Evolutionary conservation across 2,329 filamentous ascomycete species (phyloP).

Genomic region (Alternaria brassicicola): DNA sequence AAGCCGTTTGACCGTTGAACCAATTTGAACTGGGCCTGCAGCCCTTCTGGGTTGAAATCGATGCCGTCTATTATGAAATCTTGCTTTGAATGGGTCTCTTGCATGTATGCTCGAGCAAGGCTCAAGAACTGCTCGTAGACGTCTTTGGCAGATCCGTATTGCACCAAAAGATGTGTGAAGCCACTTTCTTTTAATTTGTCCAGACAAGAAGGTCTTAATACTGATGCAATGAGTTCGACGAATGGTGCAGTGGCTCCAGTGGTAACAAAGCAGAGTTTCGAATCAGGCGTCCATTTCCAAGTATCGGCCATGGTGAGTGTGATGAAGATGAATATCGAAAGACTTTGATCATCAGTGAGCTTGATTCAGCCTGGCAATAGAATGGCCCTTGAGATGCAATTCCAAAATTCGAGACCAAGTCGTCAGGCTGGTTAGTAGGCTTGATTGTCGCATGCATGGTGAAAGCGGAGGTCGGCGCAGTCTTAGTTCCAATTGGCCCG

Average conservation of each 20-base stretch:
- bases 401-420: background rate
- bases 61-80: slow-evolving; percentile 63
- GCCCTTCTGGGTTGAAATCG: slow-evolving; percentile 66
- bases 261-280: slow-evolving; percentile 77
- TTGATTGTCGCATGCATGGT: background rate
- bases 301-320: slow-evolving; percentile 20
- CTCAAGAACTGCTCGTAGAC: slow-evolving; percentile 55
- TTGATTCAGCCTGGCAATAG: background rate
- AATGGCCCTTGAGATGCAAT: background rate
- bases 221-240: slow-evolving; percentile 69
- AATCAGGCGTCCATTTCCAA: slow-evolving; percentile 29
- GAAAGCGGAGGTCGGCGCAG: slow-evolving; percentile 31
- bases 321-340: background rate
- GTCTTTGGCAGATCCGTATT: slow-evolving; percentile 73
- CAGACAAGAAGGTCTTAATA: slow-evolving; percentile 69
- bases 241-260: slow-evolving; percentile 93
- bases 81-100: slow-evolving; percentile 10
- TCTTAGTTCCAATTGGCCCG: slow-evolving; percentile 25
- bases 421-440: background rate
- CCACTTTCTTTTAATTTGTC: slow-evolving; percentile 61
- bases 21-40: slow-evolving; percentile 65
- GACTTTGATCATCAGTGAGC: no score
- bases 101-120: slow-evolving; percentile 22
- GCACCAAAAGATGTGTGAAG: slow-evolving; percentile 76
- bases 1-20: slow-evolving; percentile 67